Conservation (phyloP, 2,329 filamentous ascomycete species). For the Neospermospora avenae region DNA sequence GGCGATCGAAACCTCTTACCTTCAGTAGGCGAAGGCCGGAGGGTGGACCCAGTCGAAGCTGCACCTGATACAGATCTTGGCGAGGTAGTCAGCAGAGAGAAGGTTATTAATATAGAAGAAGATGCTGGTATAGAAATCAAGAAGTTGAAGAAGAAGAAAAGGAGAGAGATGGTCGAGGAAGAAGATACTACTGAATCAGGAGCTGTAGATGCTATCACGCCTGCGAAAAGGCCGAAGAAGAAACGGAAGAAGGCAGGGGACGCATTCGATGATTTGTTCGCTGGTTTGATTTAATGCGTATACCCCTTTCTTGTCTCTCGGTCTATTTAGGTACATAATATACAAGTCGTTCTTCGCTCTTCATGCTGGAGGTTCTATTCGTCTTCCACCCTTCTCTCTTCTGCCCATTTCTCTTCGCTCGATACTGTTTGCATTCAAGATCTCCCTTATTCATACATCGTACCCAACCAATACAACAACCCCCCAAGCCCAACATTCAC, state of each 20-base stretch:
- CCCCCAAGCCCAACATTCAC: constrained; percentile 65
- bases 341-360: neutral
- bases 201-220: constrained; percentile 26
- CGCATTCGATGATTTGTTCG: constrained; percentile 72
- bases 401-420: too few species aligned
- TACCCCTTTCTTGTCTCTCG: neutral
- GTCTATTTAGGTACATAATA: neutral
- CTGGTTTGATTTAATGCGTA: constrained; percentile 47
- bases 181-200: constrained; percentile 1
- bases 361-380: neutral
- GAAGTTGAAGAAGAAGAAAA: constrained; percentile 29
- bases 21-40: neutral
- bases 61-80: constrained; percentile 23
- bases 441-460: constrained; percentile 29
- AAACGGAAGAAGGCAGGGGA: constrained; percentile 61
- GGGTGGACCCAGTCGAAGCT: neutral
- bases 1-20: neutral
- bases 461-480: constrained; percentile 53
- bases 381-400: too few species aligned
- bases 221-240: constrained; percentile 38
- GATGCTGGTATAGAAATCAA: constrained; percentile 7
- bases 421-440: neutral
- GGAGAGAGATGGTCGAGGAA: constrained; percentile 15
- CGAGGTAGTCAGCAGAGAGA: constrained; percentile 36
- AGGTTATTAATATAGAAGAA: neutral